Conservation (phyloP, 2,329 filamentous ascomycete genomes). For the Aureobasidium sp. region DNA sequence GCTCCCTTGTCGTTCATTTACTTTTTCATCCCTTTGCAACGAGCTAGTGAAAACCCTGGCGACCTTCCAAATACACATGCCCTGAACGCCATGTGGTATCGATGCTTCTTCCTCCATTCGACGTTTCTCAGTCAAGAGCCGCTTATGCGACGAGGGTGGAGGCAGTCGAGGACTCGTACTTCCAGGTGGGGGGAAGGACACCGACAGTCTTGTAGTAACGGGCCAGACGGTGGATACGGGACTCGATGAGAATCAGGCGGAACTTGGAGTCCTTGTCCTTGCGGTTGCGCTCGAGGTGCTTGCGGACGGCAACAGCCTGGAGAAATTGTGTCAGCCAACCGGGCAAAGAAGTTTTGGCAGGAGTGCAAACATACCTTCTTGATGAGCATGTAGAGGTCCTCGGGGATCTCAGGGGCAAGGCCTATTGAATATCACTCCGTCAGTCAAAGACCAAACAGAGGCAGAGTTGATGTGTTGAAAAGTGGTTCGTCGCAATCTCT, state of each 20-base stretch:
- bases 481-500: slow-evolving; percentile 2
- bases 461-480: slow-evolving; percentile 26
- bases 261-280: slow-evolving; percentile 99
- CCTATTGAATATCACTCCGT: slow-evolving; percentile 54
- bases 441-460: slow-evolving; percentile 37
- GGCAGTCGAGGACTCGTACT: slow-evolving; percentile 96
- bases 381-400: slow-evolving; percentile 99
- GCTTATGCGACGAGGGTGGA: slow-evolving; percentile 85
- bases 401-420: slow-evolving; percentile 95
- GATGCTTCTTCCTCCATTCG: background rate
- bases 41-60: slow-evolving; percentile 12
- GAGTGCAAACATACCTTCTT: slow-evolving; percentile 73
- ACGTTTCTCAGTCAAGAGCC: slow-evolving; percentile 16
- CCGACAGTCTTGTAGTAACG: slow-evolving; percentile 98
- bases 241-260: slow-evolving; percentile 99
- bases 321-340: background rate
- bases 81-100: slow-evolving; percentile 15
- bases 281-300: slow-evolving; percentile 99
- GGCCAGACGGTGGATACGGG: slow-evolving; percentile 98
- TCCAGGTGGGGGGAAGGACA: slow-evolving; percentile 84
- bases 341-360: background rate
- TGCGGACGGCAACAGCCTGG: slow-evolving; percentile 93
- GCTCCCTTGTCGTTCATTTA: slow-evolving; percentile 11
- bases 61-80: slow-evolving; percentile 14
- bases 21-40: slow-evolving; percentile 12